phyloP scores from a whole-genome alignment of 2,329 filamentous ascomycete species.

The Colletotrichum truncatum region DNA sequence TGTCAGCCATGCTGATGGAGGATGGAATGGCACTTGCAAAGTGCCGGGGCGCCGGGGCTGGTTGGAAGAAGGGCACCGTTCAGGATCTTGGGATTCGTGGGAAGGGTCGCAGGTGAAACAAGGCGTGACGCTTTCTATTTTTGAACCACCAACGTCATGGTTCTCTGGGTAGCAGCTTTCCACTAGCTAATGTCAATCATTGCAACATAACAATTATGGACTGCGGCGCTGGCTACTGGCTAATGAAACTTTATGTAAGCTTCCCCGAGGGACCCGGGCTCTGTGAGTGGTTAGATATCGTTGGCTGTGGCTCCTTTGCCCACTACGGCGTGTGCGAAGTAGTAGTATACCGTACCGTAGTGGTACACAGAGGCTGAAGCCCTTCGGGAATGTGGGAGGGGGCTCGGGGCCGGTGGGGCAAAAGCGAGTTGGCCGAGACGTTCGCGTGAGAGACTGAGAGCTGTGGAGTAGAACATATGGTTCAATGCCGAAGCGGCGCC shows the following conservation, averaged over 20 bases:
- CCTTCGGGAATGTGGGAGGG: slow-evolving; percentile 20
- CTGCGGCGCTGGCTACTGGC: neutral
- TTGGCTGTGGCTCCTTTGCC: neutral
- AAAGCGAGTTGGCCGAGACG: slow-evolving; percentile 9
- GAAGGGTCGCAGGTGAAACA: slow-evolving; percentile 25
- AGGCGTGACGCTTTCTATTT: slow-evolving; percentile 25
- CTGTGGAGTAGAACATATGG: neutral
- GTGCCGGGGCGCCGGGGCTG: slow-evolving; percentile 4
- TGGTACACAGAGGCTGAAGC: neutral
- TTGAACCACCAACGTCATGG: slow-evolving; percentile 26
- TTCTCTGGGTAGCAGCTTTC: neutral
- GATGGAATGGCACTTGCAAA: neutral
- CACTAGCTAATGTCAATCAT: slow-evolving; percentile 15
- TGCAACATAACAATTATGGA: slow-evolving; percentile 1
- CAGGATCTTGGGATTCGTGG: neutral
- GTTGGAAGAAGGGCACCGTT: neutral
- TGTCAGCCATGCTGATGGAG: neutral
- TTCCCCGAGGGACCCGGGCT: neutral
- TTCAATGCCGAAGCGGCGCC: slow-evolving; percentile 24
- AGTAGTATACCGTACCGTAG: neutral
- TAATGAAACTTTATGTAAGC: slow-evolving; percentile 18
- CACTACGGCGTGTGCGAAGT: neutral
- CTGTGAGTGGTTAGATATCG: neutral
- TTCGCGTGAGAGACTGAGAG: neutral
- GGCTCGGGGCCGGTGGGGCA: slow-evolving; percentile 17